Conservation (phyloP, 805 yeast species). For the Zygoascus ofunaensis region DNA sequence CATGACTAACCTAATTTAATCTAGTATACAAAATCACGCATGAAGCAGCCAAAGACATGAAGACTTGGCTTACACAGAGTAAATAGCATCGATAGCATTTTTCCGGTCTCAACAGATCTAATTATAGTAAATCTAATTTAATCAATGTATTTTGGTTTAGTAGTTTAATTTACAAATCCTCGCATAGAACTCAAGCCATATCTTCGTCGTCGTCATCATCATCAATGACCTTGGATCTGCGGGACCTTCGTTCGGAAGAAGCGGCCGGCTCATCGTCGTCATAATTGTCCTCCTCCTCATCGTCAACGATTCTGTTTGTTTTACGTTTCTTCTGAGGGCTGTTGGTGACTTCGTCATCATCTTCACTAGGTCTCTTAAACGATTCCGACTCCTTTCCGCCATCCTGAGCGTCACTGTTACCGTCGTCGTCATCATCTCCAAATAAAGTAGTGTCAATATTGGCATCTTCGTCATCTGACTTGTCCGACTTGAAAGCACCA, state of each 20-base stretch:
- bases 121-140: too few species aligned
- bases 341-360: slow-evolving; percentile 14
- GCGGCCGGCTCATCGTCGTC: neutral
- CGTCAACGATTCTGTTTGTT: slow-evolving; percentile 24
- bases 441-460: slow-evolving; percentile 28
- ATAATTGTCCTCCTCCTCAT: slow-evolving; percentile 12
- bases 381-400: slow-evolving; percentile 16
- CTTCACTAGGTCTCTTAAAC: slow-evolving; percentile 14
- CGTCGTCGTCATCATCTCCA: slow-evolving; percentile 22
- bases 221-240: slow-evolving; percentile 8
- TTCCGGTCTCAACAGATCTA: neutral
- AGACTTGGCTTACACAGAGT: slow-evolving; percentile 32
- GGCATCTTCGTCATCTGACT: slow-evolving; percentile 25
- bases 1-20: slow-evolving; percentile 3
- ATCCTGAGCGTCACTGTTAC: slow-evolving; percentile 20
- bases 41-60: slow-evolving; percentile 32
- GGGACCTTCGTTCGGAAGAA: neutral
- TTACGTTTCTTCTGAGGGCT: slow-evolving; percentile 10
- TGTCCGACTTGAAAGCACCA: slow-evolving; percentile 26
- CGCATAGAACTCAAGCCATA: slow-evolving; percentile 14
- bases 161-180: too few species aligned
- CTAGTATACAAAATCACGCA: slow-evolving; percentile 20
- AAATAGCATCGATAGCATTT: slow-evolving; percentile 12
- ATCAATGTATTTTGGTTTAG: too few species aligned
- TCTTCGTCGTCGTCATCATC: slow-evolving; percentile 24